Evolutionary conservation across 1,284 basidiomycete species (phyloP).

Genomic region (Microbotryum violaceum): DNA sequence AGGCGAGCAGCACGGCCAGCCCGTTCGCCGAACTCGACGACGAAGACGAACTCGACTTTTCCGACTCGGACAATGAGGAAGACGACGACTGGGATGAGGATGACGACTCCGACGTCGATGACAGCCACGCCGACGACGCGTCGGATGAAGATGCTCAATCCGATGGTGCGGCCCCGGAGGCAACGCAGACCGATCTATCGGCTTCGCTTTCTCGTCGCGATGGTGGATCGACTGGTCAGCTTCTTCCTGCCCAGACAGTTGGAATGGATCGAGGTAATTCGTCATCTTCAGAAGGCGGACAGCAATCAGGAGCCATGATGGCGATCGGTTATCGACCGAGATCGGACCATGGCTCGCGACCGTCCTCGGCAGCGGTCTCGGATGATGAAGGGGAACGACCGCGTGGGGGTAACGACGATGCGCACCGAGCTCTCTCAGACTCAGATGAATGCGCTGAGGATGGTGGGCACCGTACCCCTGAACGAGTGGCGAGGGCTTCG

Average conservation of each 20-base stretch:
- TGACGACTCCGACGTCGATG: slow-evolving; percentile 20
- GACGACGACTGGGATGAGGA: slow-evolving; percentile 33
- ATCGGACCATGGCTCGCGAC: no score
- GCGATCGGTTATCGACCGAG: no score
- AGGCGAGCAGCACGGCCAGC: background rate
- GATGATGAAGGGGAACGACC: slow-evolving; percentile 6
- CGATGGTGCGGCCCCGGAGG: background rate
- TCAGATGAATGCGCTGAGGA: background rate
- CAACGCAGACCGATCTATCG: no score
- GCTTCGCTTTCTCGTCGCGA: no score
- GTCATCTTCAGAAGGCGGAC: no score
- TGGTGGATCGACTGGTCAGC: no score
- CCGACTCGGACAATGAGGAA: slow-evolving; percentile 7
- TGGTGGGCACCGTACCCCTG: background rate
- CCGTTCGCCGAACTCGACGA: slow-evolving; percentile 10
- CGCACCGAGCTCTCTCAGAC: no score
- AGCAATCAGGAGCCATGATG: no score
- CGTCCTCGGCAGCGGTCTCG: slow-evolving; percentile 5
- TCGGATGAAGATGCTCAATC: slow-evolving; percentile 30
- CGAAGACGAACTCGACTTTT: slow-evolving; percentile 15
- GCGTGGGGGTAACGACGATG: no score
- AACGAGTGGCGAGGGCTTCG: background rate
- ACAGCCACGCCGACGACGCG: background rate
- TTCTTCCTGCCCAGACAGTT: no score
- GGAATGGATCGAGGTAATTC: no score